These are phyloP conservation scores for Recurvomyces mirabilis DNA, from an alignment of 495 filamentous ascomycete species.

Conservation along the genomic window DNA sequence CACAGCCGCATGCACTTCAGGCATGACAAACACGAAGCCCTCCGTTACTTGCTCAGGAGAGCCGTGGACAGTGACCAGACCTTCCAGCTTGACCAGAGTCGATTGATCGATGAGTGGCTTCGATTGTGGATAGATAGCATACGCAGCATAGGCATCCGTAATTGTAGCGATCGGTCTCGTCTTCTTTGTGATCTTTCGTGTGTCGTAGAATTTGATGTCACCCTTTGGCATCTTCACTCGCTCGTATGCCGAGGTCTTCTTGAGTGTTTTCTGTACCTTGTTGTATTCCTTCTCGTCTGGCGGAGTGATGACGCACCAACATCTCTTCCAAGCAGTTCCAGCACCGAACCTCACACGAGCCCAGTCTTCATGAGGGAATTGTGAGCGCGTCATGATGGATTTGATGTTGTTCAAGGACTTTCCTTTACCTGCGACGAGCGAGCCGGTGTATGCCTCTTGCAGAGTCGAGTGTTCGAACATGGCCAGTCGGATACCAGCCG, in stretches of 20 bases:
- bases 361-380: constrained; percentile 80
- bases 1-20: constrained; percentile 80
- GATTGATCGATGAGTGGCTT: constrained; percentile 90
- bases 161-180: constrained; percentile 80
- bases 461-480: constrained; percentile 91
- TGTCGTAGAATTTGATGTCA: constrained; percentile 88
- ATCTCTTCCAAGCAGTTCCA: constrained; percentile 89
- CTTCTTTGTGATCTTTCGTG: constrained; percentile 84
- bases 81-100: constrained; percentile 88
- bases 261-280: constrained; percentile 69
- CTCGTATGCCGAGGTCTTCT: constrained; percentile 62
- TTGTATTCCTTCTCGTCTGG: constrained; percentile 85
- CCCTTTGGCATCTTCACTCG: constrained; percentile 62
- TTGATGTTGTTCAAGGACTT: constrained; percentile 78
- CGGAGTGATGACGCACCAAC: constrained; percentile 88
- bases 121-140: constrained; percentile 90
- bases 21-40: constrained; percentile 97
- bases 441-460: constrained; percentile 93
- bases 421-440: constrained; percentile 89
- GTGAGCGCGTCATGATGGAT: constrained; percentile 67
- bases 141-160: constrained; percentile 79
- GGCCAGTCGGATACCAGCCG: constrained; percentile 81
- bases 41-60: constrained; percentile 62
- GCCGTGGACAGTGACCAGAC: constrained; percentile 73
- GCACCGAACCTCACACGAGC: constrained; percentile 90